phyloP scores from a whole-genome alignment of 805 yeast species.

The Saturnispora sanitii region DNA sequence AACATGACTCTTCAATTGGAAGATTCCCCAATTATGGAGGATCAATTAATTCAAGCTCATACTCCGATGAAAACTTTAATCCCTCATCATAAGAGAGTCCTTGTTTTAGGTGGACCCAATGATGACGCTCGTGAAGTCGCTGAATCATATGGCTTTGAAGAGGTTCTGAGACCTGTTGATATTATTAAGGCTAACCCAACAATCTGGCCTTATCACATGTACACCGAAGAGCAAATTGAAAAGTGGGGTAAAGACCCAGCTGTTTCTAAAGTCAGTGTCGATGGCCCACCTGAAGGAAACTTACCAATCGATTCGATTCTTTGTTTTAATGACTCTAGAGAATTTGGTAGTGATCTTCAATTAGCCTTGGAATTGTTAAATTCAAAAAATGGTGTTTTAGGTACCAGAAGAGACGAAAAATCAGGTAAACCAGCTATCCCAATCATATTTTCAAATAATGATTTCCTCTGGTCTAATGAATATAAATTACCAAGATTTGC shows the following conservation, averaged over 20 bases:
- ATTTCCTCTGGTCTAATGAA: slow-evolving; percentile 81
- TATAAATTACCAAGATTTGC: slow-evolving; percentile 74
- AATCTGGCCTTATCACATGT: slow-evolving; percentile 63
- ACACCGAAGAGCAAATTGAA: slow-evolving; percentile 34
- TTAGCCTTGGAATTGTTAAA: slow-evolving; percentile 61
- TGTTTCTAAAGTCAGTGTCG: slow-evolving; percentile 19
- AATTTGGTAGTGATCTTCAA: slow-evolving; percentile 78
- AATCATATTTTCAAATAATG: slow-evolving; percentile 65
- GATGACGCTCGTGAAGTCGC: slow-evolving; percentile 75
- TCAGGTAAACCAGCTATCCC: slow-evolving; percentile 14
- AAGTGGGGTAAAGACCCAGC: slow-evolving; percentile 31
- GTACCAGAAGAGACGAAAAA: slow-evolving; percentile 40
- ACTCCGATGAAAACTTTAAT: slow-evolving; percentile 68
- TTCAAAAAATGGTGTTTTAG: slow-evolving; percentile 52
- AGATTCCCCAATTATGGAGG: slow-evolving; percentile 29
- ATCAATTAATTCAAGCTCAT: slow-evolving; percentile 76
- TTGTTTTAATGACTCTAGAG: slow-evolving; percentile 84
- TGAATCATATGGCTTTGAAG: slow-evolving; percentile 61
- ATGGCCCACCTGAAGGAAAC: slow-evolving; percentile 18
- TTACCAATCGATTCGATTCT: slow-evolving; percentile 62
- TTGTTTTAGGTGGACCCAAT: slow-evolving; percentile 77
- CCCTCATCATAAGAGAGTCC: slow-evolving; percentile 45
- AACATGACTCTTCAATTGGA: slow-evolving; percentile 22
- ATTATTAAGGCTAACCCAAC: slow-evolving; percentile 46
- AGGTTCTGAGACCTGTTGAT: slow-evolving; percentile 68